Percentiles rank a stretch among this genome's conserved stretches.
Conservation (phyloP, 306 rosid species). For the Trifolium pratense region DNA sequence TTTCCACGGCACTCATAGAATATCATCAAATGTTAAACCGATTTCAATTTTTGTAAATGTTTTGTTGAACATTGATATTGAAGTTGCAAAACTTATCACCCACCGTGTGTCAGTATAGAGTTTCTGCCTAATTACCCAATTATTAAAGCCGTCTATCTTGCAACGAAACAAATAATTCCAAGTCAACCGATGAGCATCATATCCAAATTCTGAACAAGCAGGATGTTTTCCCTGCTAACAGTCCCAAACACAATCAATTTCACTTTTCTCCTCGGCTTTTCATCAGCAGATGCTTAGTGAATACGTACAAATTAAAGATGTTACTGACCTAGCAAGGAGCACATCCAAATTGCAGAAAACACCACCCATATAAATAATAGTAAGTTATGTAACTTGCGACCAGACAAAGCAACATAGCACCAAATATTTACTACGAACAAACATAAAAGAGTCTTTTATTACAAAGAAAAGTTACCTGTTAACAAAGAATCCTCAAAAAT, state of each 20-base stretch:
- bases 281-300: constrained; percentile 26
- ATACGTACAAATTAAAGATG: constrained; percentile 28
- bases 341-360: constrained; percentile 26
- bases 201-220: constrained; percentile 29
- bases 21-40: constrained; percentile 19
- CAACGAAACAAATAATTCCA: constrained; percentile 26
- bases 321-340: constrained; percentile 1
- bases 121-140: constrained; percentile 35
- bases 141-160: constrained; percentile 3
- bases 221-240: constrained; percentile 26
- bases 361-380: constrained; percentile 7
- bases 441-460: constrained; percentile 18
- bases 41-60: constrained; percentile 15
- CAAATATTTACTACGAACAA: constrained; percentile 23
- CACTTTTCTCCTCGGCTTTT: constrained; percentile 12
- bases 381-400: constrained; percentile 9
- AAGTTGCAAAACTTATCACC: constrained; percentile 25
- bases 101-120: constrained; percentile 14
- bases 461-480: constrained; percentile 60
- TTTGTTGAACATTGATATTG: constrained; percentile 25
- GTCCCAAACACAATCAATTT: constrained; percentile 23
- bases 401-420: constrained; percentile 34
- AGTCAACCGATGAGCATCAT: constrained; percentile 31
- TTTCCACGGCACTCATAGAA: constrained; percentile 15
- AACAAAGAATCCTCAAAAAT: constrained; percentile 93